phyloP scores from a whole-genome alignment of 371 early-diverging fungal genomes.

The Mucor indicus region DNA sequence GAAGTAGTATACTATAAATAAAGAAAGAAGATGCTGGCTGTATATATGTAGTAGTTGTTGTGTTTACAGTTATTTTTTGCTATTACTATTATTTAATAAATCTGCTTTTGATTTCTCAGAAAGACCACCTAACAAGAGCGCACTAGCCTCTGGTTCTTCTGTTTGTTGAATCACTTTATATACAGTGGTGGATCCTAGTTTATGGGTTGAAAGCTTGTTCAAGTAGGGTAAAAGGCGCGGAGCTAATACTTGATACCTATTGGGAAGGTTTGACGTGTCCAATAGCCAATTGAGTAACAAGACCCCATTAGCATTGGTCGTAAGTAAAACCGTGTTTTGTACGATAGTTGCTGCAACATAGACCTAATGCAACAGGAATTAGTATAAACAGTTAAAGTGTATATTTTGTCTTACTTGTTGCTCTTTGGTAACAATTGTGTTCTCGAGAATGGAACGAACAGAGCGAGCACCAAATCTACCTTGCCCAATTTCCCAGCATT shows the following conservation, averaged over 20 bases:
- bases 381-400: not conserved
- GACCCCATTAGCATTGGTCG: slow-evolving; percentile 84
- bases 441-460: slow-evolving; percentile 79
- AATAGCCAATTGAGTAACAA: slow-evolving; percentile 87
- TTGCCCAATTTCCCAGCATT: slow-evolving; percentile 73
- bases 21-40: too few relatives aligned
- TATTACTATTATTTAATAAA: not conserved
- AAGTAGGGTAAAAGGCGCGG: slow-evolving; percentile 79
- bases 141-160: slow-evolving; percentile 65
- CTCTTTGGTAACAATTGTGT: slow-evolving; percentile 44
- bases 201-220: slow-evolving; percentile 77
- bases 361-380: slow-evolving; percentile 44
- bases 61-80: too few relatives aligned
- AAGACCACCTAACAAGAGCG: slow-evolving; percentile 19
- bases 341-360: slow-evolving; percentile 81
- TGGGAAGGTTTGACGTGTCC: slow-evolving; percentile 79
- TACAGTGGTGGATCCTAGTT: slow-evolving; percentile 77
- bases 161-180: slow-evolving; percentile 86
- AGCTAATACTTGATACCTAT: slow-evolving; percentile 75
- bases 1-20: too few relatives aligned
- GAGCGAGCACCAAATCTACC: slow-evolving; percentile 85
- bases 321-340: slow-evolving; percentile 69
- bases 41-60: too few relatives aligned
- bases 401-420: slow-evolving; percentile 21
- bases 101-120: slow-evolving; percentile 15